A percentile compares a stretch with the other conserved stretches of the same genome.
Conservation (phyloP, 208 protist species). For the Wallacemonas collosoma region DNA sequence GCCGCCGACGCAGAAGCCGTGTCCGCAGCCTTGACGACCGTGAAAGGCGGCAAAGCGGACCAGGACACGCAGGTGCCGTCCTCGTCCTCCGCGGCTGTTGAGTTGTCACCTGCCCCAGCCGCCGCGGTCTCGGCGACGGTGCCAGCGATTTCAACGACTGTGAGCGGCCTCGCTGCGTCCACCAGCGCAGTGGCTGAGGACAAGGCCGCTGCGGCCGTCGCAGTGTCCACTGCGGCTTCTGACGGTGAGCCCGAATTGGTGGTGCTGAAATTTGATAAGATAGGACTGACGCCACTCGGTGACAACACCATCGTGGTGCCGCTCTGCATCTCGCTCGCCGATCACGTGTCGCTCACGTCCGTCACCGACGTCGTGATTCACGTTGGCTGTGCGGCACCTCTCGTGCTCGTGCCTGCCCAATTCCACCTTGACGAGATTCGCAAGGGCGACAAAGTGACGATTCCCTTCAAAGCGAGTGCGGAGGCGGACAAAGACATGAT, state of each 20-base stretch:
- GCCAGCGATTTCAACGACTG: background rate
- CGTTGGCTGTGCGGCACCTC: slow-evolving; percentile 46
- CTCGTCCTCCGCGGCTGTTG: background rate
- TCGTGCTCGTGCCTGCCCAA: slow-evolving; percentile 37
- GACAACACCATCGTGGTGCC: slow-evolving; percentile 23
- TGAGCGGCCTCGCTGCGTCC: background rate
- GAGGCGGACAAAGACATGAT: slow-evolving; percentile 49
- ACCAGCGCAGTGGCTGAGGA: too few relatives aligned
- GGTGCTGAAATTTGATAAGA: slow-evolving; percentile 5
- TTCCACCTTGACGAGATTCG: slow-evolving; percentile 32
- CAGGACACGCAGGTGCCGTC: too few relatives aligned
- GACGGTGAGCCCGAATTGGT: slow-evolving; percentile 1
- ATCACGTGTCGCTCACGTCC: background rate
- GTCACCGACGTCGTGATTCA: slow-evolving; percentile 44
- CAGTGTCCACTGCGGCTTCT: background rate
- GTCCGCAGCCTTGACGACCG: background rate
- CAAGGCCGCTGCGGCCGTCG: background rate
- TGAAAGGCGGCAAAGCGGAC: background rate
- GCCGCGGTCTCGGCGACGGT: background rate
- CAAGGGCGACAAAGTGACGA: slow-evolving; percentile 23
- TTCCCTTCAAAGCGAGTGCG: slow-evolving; percentile 47
- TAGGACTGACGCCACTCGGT: slow-evolving; percentile 3
- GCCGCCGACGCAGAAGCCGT: slow-evolving; percentile 12
- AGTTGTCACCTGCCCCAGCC: background rate
- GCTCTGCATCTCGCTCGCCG: slow-evolving; percentile 18